Percentiles rank a stretch among this genome's conserved stretches.
Evolutionary conservation across 768 basidiomycete species (phyloP).

Genomic region (Daedaleopsis sinensis): DNA sequence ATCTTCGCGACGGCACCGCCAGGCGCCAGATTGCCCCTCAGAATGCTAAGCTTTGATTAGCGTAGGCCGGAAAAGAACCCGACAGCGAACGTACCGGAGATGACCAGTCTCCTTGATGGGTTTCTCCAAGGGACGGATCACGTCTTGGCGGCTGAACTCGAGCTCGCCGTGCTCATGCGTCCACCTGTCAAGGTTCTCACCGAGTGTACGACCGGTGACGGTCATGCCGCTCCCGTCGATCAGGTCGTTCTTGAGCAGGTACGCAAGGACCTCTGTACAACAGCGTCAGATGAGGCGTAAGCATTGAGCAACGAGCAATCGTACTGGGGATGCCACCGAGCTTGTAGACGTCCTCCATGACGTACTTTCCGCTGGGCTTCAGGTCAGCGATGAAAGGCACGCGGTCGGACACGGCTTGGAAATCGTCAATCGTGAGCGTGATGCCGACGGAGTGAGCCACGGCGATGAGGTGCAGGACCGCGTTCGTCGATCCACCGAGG

Average conservation of each 20-base stretch:
- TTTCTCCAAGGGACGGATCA: slow-evolving; percentile 84
- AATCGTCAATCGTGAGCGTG: slow-evolving; percentile 85
- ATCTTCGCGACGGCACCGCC: slow-evolving; percentile 97
- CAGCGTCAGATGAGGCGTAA: neutral
- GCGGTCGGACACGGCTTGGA: slow-evolving; percentile 91
- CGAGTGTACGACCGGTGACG: slow-evolving; percentile 87
- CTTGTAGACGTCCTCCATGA: slow-evolving; percentile 97
- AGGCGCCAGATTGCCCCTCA: slow-evolving; percentile 91
- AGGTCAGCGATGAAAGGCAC: slow-evolving; percentile 95
- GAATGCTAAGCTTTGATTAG: slow-evolving; percentile 58
- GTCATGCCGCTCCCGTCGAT: slow-evolving; percentile 92
- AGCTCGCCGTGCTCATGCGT: slow-evolving; percentile 78
- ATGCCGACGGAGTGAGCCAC: slow-evolving; percentile 96
- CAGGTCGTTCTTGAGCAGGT: slow-evolving; percentile 82
- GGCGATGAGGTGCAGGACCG: slow-evolving; percentile 95
- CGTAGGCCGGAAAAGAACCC: slow-evolving; percentile 1
- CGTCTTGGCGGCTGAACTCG: slow-evolving; percentile 68
- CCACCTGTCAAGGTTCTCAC: slow-evolving; percentile 93
- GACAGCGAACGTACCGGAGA: slow-evolving; percentile 60
- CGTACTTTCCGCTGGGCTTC: slow-evolving; percentile 97
- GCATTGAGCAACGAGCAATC: slow-evolving; percentile 31
- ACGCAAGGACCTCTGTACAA: slow-evolving; percentile 74
- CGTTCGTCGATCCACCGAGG: slow-evolving; percentile 97
- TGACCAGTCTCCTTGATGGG: slow-evolving; percentile 92
- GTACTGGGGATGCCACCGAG: slow-evolving; percentile 95